Evolutionary conservation across 164 flowering plant genomes (phyloP).

Genomic region (Cinnamomum chago): DNA sequence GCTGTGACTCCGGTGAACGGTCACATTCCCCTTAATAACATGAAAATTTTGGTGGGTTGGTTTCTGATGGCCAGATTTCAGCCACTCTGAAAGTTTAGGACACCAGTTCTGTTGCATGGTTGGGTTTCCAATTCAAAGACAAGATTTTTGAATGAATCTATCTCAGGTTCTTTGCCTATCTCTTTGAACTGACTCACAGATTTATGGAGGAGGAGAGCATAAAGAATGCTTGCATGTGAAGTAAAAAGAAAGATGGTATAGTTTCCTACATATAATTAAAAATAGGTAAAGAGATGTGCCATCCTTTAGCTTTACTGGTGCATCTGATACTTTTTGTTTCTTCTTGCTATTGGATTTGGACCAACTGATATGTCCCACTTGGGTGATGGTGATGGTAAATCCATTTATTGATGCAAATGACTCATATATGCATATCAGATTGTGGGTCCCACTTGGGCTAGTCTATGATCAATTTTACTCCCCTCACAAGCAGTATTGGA

Average conservation of each 20-base stretch:
- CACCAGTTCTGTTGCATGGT: slow-evolving; percentile 13
- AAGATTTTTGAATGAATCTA: not conserved
- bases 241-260: slow-evolving; percentile 6
- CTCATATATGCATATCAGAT: not conserved
- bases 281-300: slow-evolving; percentile 5
- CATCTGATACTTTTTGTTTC: slow-evolving; percentile 17
- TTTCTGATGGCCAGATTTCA: not conserved
- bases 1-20: slow-evolving; percentile 12
- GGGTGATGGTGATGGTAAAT: not conserved
- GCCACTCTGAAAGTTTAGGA: slow-evolving; percentile 6
- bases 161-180: not conserved
- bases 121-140: not conserved
- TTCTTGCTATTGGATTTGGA: not conserved
- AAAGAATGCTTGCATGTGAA: slow-evolving; percentile 19
- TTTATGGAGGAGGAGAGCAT: slow-evolving; percentile 4
- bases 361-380: not conserved
- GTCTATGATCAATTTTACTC: too few relatives aligned
- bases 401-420: not conserved
- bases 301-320: slow-evolving; percentile 11
- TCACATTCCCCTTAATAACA: slow-evolving; percentile 13
- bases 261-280: not conserved
- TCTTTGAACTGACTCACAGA: not conserved
- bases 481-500: too few relatives aligned
- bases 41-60: not conserved
- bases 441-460: too few relatives aligned